Evolutionary conservation across 148 eudicot genomes (phyloP).

Genomic region (Persicaria tinctoria): DNA sequence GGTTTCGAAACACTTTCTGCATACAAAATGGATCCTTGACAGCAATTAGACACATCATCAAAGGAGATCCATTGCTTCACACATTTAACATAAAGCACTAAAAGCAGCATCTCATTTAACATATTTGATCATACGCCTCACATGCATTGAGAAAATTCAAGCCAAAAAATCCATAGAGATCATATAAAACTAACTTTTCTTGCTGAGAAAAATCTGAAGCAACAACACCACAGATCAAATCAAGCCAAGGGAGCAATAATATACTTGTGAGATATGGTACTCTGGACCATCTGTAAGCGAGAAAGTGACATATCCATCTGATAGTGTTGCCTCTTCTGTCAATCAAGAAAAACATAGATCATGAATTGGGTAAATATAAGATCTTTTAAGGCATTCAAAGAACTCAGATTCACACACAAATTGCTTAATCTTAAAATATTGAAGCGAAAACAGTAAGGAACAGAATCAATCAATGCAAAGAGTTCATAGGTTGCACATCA

Average conservation of each 20-base stretch:
- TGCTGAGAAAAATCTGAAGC: too few relatives aligned
- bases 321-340: conserved; percentile 42
- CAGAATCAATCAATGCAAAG: too few relatives aligned
- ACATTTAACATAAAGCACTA: not conserved
- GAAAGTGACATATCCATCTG: conserved; percentile 78
- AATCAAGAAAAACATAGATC: too few relatives aligned
- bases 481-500: too few relatives aligned
- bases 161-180: not conserved
- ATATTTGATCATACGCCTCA: not conserved
- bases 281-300: conserved; percentile 98
- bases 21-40: too few relatives aligned
- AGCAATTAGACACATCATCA: not conserved
- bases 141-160: not conserved
- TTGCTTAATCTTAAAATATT: too few relatives aligned
- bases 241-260: not conserved
- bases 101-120: not conserved
- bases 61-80: not conserved
- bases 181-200: not conserved
- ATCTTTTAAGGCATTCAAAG: not conserved
- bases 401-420: conserved; percentile 14
- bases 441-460: too few relatives aligned
- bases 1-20: too few relatives aligned
- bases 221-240: not conserved
- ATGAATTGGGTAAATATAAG: not conserved
- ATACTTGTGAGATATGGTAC: conserved; percentile 92